A percentile compares a stretch with the other conserved stretches of the same genome.
Conservation (phyloP, 23 red algal genomes). For the Gracilaria vermiculophylla region DNA sequence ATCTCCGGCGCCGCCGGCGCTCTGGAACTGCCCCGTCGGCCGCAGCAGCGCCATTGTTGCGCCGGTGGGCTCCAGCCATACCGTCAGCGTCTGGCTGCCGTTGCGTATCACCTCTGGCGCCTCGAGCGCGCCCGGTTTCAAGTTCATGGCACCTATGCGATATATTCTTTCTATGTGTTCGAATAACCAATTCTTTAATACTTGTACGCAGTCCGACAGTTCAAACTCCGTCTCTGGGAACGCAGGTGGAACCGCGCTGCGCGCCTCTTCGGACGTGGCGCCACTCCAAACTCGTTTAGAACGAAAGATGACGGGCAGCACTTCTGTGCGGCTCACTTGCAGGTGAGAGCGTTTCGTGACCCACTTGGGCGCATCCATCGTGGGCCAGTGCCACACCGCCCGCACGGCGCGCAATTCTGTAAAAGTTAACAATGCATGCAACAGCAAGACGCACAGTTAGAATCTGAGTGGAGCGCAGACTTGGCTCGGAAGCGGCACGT, state of each 20-base stretch:
- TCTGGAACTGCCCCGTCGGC: neutral
- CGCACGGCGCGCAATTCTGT: too few relatives aligned
- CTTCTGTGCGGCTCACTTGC: slow-evolving; percentile 32
- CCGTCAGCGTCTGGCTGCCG: slow-evolving; percentile 1
- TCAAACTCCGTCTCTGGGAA: slow-evolving; percentile 24
- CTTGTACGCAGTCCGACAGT: neutral
- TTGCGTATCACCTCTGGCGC: neutral
- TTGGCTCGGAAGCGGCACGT: neutral
- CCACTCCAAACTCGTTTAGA: neutral
- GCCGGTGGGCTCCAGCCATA: slow-evolving; percentile 52
- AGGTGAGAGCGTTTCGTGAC: slow-evolving; percentile 40
- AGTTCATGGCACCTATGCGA: slow-evolving; percentile 37
- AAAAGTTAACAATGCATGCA: neutral
- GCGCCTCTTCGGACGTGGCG: neutral
- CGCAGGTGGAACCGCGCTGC: neutral
- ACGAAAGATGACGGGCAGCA: slow-evolving; percentile 54
- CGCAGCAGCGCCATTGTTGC: neutral
- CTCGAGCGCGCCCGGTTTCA: slow-evolving; percentile 43
- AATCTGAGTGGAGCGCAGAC: neutral
- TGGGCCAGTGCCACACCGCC: too few relatives aligned
- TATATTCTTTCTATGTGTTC: slow-evolving; percentile 31
- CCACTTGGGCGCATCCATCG: neutral
- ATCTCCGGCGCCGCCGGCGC: neutral
- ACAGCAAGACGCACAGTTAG: neutral
- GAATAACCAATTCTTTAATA: slow-evolving; percentile 11